Base-by-base conservation (phyloP, 2,329 filamentous ascomycete genomes). In the Chaetomium sp. region DNA sequence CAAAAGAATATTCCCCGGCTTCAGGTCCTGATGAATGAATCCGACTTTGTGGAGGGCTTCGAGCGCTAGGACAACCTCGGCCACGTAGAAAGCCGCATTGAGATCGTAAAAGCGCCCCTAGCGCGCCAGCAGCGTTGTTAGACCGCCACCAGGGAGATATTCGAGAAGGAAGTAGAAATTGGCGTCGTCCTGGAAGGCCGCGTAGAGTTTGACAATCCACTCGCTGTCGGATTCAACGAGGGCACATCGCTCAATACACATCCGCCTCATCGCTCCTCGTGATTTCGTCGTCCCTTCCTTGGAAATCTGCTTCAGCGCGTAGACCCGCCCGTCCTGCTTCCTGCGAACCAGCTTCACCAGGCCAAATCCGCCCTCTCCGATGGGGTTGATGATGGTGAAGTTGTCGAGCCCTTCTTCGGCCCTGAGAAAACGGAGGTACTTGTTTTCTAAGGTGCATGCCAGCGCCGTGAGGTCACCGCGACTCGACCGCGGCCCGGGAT, bases 251-350 rank as follows among this genome's bases (percentile, higher is more conserved):
- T 99, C 95, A 62, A 95, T 93, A 69, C 95, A 93, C 65, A 98
- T 94, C 79, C 98, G 95, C 19, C 95, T 94, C 66, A 99, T 82
- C 78, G 98, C 95, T 75, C 98, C 94, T 79, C 96, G 97, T 80
- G 96, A 97, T 82, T 97, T 97, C 95, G 98, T 97, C 95, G 98
- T 98, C 79, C 98, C 94, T 55, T 92, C 92, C 83, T 99, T 99
- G 78, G 98, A 92, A 70, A 98, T 83, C 53, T 94, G 97, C 82
- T 99, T 99, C 83, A 99, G 90, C 65, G 95, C 95, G 73, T 98
- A 99, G 69, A 99, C 93, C 79, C 96, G 96, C 78, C 92, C 92
- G 74, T 98, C 94, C 60, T 91, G 88, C 84, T 93, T 97, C 80
- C 96, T 91, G 80, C 97, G 93, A 63, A 99, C 95, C 67, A 99